phyloP scores from a whole-genome alignment of 2,329 filamentous ascomycete species.

The Cercospora brassicicola region DNA sequence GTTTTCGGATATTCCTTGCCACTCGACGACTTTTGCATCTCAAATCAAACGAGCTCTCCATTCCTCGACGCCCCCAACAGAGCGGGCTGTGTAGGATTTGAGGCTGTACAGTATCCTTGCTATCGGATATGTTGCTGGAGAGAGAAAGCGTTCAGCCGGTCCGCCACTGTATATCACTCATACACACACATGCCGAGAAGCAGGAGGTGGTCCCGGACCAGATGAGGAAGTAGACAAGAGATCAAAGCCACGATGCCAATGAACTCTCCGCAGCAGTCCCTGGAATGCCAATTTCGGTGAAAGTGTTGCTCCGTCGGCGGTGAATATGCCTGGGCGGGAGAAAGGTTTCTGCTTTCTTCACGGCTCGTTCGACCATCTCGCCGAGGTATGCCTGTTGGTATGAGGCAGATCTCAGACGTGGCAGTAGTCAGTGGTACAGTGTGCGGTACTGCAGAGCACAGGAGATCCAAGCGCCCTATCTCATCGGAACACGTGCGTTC shows the following conservation, averaged over 20 bases:
- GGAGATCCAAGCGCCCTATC: not conserved
- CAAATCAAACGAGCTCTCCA: not conserved
- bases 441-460: not conserved
- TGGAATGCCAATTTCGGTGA: not conserved
- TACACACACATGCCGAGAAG: not conserved
- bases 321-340: not conserved
- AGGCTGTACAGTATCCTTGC: not conserved
- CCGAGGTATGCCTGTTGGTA: not conserved
- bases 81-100: not conserved
- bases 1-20: too few species aligned
- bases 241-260: not conserved
- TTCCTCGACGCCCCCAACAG: not conserved
- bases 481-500: not conserved
- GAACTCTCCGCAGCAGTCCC: not conserved
- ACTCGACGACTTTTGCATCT: not conserved
- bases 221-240: not conserved
- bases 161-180: not conserved
- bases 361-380: not conserved
- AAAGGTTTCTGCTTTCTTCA: not conserved
- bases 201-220: not conserved
- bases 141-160: not conserved
- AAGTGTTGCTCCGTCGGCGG: not conserved
- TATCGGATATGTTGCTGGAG: not conserved
- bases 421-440: not conserved
- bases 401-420: not conserved